A percentile compares a stretch with the other conserved stretches of the same genome.
These are phyloP conservation scores for Microdochium trichocladiopsis DNA, from an alignment of 2,329 filamentous ascomycete genomes.

Conservation along the genomic window DNA sequence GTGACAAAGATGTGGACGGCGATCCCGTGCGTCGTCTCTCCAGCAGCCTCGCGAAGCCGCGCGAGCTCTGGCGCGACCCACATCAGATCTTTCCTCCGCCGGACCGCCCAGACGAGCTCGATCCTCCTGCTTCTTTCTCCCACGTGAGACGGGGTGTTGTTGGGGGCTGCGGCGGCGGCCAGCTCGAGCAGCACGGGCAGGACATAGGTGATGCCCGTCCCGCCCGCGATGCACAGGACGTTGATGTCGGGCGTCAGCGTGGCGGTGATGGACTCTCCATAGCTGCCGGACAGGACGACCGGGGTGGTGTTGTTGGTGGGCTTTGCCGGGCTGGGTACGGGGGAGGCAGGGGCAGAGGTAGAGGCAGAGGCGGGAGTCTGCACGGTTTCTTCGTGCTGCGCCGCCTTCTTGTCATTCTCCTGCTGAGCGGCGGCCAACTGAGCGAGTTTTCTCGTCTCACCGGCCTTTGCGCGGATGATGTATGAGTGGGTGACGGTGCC, in stretches of 20 bases:
- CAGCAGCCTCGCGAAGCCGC: slow-evolving; percentile 32
- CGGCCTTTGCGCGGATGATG: slow-evolving; percentile 48
- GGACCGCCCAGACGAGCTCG: slow-evolving; percentile 60
- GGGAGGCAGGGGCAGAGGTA: too few species aligned
- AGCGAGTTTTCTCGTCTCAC: slow-evolving; percentile 52
- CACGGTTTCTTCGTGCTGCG: background rate
- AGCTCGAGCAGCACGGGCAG: slow-evolving; percentile 40
- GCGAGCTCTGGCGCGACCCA: slow-evolving; percentile 55
- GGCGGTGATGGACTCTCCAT: slow-evolving; percentile 44
- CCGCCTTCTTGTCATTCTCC: background rate
- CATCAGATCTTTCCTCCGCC: slow-evolving; percentile 43
- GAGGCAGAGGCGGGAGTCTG: too few species aligned
- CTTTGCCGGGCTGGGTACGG: too few species aligned
- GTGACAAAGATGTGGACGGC: slow-evolving; percentile 54
- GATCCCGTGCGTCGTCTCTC: slow-evolving; percentile 30
- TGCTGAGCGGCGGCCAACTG: slow-evolving; percentile 31
- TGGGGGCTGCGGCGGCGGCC: slow-evolving; percentile 17
- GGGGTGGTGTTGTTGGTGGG: slow-evolving; percentile 32
- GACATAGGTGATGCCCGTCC: slow-evolving; percentile 51
- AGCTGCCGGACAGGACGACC: slow-evolving; percentile 56
- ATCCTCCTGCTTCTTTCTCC: too few species aligned
- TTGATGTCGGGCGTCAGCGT: slow-evolving; percentile 32
- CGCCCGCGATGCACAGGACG: slow-evolving; percentile 48
- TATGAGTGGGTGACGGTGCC: slow-evolving; percentile 44
- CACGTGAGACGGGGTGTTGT: too few species aligned